Base-by-base conservation (phyloP, 1,284 basidiomycete genomes). In the Gastroboletus turbinatus region DNA sequence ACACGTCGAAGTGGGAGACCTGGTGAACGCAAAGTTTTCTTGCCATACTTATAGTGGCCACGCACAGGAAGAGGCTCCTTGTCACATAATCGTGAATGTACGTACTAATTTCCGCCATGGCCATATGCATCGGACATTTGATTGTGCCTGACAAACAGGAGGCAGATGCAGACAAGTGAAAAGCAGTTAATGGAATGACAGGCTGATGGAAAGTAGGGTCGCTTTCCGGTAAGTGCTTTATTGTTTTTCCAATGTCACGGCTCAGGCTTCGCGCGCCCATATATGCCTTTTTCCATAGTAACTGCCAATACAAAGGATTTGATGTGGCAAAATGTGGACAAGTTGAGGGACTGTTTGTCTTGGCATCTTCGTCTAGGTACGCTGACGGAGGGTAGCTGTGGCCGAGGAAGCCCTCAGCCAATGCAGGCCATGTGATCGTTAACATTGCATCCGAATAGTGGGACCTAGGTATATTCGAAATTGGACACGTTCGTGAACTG, bases 11-110 rank as follows among this genome's bases (percentile, higher is more conserved):
- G 33, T 27, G 19, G 42, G 43, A 30, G 17, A 21, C 8, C 13
- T 38, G 35, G 11, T n/a, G 21, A 30, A 8, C 23, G 4, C 11
- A 5, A 0, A 45, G 3, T 14, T 40, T n/a, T 38, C 14, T 25
- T 14, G 5, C 19, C 23, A 6, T 39, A 50, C 17, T 64, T 64
- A 50, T 61, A 64, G 7, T 39, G 6, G n/a, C 10, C 13, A 35
- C n/a, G 7, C 43, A 54, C 25, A 30, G 56, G 35, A 59, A 40
- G 33, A 8, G 8, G 11, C 4, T 17, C 6, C 16, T 39, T 25
- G 10, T 6, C 4, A 21, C 40, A n/a, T 3, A 6, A 25, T 6
- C 21, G 4, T 16, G 21, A 42, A 25, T 16, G 8, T 10, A 9
- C 11, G 5, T 17, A 13, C 17, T n/a, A 13, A 44, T 44, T 19